Conservation (phyloP, 2,329 filamentous ascomycete species). For the Neofusicoccum parvum region DNA sequence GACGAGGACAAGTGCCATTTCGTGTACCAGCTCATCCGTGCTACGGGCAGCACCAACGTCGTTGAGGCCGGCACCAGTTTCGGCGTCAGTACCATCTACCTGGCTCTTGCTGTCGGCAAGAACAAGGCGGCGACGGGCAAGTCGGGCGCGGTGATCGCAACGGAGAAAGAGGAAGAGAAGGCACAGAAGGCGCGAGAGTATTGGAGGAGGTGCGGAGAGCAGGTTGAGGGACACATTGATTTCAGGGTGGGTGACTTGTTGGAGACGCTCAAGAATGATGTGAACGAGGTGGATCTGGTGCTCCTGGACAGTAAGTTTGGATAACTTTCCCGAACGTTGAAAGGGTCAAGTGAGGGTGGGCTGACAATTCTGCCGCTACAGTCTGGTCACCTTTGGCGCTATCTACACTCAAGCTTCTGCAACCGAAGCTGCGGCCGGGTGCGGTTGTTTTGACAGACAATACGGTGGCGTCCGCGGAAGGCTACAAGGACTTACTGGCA, state of each 20-base stretch:
- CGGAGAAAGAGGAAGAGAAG: conserved; percentile 61
- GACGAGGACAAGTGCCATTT: conserved; percentile 61
- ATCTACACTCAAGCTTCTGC: conserved; percentile 53
- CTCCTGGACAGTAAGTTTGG: conserved; percentile 61
- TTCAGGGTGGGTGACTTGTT: conserved; percentile 60
- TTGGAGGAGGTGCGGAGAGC: conserved; percentile 56
- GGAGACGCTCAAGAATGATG: conserved; percentile 55
- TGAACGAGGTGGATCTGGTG: conserved; percentile 59
- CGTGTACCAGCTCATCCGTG: conserved; percentile 56
- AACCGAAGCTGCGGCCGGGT: conserved; percentile 49
- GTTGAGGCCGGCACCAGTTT: conserved; percentile 65
- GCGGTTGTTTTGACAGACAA: conserved; percentile 57
- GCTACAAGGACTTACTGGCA: conserved; percentile 52
- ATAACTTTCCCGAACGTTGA: too few relatives aligned
- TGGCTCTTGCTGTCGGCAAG: conserved; percentile 46
- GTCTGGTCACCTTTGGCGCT: conserved; percentile 60
- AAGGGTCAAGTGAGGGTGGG: too few relatives aligned
- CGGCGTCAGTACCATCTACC: conserved; percentile 64
- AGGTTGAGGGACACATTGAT: conserved; percentile 56
- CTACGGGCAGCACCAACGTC: conserved; percentile 53
- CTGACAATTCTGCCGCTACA: conserved; percentile 29
- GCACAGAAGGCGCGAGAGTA: conserved; percentile 51
- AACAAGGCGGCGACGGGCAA: conserved; percentile 52
- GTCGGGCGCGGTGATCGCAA: conserved; percentile 57
- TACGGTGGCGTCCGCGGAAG: conserved; percentile 38